Percentiles rank a stretch among this genome's conserved stretches.
Conservation (phyloP, 139 green algal genomes). For the Coelastrella sp. region DNA sequence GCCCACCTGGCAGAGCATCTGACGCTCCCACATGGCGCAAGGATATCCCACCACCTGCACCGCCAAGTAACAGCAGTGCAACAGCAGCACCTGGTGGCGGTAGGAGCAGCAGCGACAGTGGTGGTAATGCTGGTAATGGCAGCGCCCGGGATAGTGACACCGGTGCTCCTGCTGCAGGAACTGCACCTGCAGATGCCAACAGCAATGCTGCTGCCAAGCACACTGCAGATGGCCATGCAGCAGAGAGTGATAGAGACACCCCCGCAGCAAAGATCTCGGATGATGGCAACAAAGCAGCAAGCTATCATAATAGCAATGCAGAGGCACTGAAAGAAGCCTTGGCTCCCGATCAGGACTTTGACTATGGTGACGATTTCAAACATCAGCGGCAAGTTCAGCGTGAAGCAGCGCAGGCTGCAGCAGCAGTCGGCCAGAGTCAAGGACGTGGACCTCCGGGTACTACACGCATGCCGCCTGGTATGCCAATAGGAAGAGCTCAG, state of each 20-base stretch:
- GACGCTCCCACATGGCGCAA: constrained; percentile 32
- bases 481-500: not conserved
- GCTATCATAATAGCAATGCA: constrained; percentile 30
- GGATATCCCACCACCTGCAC: not conserved
- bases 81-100: not conserved
- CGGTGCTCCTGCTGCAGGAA: too few species aligned
- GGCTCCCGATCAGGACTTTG: constrained; percentile 40
- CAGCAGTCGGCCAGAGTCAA: constrained; percentile 11
- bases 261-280: not conserved
- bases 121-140: not conserved
- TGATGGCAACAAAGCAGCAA: not conserved
- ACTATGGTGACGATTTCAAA: constrained; percentile 47
- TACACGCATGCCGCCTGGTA: not conserved
- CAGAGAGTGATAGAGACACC: not conserved
- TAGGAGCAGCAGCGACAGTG: not conserved
- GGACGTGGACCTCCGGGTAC: not conserved
- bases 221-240: not conserved
- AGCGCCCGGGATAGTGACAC: too few species aligned
- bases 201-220: not conserved
- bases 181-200: not conserved
- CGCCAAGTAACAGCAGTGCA: not conserved
- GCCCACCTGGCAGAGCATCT: constrained; percentile 3
- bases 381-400: constrained; percentile 13
- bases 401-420: constrained; percentile 13
- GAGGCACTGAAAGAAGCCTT: constrained; percentile 29